phyloP scores from a whole-genome alignment of 2,329 filamentous ascomycete genomes.

The Claviceps sorghi region DNA sequence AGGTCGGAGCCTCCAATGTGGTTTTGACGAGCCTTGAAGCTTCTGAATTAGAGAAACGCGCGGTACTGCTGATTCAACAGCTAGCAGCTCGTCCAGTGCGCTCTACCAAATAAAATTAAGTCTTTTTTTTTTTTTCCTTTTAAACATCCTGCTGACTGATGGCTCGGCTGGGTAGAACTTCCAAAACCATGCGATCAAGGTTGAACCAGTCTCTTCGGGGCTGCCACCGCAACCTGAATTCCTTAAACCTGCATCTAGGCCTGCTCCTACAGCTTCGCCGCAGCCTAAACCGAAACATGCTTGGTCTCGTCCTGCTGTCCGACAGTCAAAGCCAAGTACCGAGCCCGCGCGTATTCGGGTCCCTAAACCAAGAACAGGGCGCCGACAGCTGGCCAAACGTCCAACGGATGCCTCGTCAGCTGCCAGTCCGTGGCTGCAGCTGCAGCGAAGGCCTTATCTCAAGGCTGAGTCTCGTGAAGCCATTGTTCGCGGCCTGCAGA shows the following conservation, averaged over 20 bases:
- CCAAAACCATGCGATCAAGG: background rate
- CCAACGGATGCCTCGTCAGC: background rate
- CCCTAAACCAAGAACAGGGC: background rate
- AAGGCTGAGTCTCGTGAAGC: conserved; percentile 13
- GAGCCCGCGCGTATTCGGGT: background rate
- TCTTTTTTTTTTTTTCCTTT: background rate
- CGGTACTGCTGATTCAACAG: conserved; percentile 10
- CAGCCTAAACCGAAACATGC: background rate
- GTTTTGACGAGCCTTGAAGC: conserved; percentile 9
- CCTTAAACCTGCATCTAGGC: no score
- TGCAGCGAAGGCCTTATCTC: conserved; percentile 13
- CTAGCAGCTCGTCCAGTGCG: conserved; percentile 12
- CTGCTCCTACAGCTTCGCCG: background rate
- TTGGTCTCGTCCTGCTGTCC: background rate
- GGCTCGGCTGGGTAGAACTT: background rate
- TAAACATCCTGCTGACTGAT: background rate
- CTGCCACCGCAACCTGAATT: background rate
- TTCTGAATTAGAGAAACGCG: conserved; percentile 8
- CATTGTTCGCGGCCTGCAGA: conserved; percentile 13
- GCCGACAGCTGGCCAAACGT: background rate
- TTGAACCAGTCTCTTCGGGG: background rate
- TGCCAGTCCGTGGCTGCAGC: conserved; percentile 2
- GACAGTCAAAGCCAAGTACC: background rate
- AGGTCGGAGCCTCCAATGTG: conserved; percentile 12
- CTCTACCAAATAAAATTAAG: background rate